Percentiles rank a stretch among this genome's conserved stretches.
These are phyloP conservation scores for Cyberlindnera maritima DNA, from an alignment of 805 yeast species.

Conservation along the genomic window DNA sequence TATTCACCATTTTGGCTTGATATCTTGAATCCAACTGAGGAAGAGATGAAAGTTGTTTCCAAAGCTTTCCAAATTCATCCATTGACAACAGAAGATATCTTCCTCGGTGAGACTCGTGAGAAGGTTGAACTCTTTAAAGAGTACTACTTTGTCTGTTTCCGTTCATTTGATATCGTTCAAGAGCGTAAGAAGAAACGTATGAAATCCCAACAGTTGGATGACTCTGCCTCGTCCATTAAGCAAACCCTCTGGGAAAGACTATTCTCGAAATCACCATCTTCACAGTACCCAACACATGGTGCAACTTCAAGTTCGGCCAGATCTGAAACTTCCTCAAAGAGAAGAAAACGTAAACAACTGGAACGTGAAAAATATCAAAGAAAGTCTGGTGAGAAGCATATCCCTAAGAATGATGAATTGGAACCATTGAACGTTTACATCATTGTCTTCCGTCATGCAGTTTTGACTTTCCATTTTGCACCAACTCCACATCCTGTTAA, in stretches of 20 bases:
- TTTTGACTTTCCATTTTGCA: constrained; percentile 87
- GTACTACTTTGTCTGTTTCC: constrained; percentile 88
- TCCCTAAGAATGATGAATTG: constrained; percentile 52
- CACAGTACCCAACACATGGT: too few relatives aligned
- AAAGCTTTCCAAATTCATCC: constrained; percentile 96
- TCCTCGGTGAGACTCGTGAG: constrained; percentile 90
- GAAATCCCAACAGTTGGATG: constrained; percentile 1
- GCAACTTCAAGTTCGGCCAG: constrained; percentile 11
- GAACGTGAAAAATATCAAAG: constrained; percentile 38
- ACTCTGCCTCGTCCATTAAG: constrained; percentile 5
- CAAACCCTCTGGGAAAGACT: constrained; percentile 10
- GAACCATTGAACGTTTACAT: constrained; percentile 91
- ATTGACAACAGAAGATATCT: constrained; percentile 91
- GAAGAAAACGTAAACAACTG: constrained; percentile 30
- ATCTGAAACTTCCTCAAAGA: constrained; percentile 26
- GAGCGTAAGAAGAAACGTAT: constrained; percentile 48
- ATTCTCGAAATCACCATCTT: constrained; percentile 15
- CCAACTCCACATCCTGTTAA: constrained; percentile 96
- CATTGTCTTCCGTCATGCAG: constrained; percentile 87
- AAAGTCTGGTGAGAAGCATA: constrained; percentile 43
- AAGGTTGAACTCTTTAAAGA: constrained; percentile 90
- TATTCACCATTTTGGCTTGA: constrained; percentile 89
- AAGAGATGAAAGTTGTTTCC: constrained; percentile 88
- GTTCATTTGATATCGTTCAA: constrained; percentile 77
- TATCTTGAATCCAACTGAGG: constrained; percentile 89